These are phyloP conservation scores for Kuraishia hungarica DNA, from an alignment of 805 yeast species.

Conservation along the genomic window DNA sequence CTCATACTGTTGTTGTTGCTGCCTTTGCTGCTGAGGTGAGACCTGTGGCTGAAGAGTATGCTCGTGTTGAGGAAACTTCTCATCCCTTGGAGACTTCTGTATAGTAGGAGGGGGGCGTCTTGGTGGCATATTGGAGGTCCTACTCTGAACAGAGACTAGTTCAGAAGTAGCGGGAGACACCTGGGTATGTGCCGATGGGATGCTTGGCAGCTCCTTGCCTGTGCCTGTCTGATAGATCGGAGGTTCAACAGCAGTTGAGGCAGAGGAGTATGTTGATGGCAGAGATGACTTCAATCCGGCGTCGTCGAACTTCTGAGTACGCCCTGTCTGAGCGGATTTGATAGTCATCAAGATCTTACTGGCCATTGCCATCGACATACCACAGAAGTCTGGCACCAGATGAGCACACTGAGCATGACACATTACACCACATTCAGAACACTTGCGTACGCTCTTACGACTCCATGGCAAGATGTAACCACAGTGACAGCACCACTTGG, in stretches of 20 bases:
- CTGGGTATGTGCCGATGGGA: slow-evolving; percentile 1
- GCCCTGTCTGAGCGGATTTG: slow-evolving; percentile 2
- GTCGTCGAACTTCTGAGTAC: neutral
- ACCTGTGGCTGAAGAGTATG: slow-evolving; percentile 11
- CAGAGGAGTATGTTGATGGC: neutral
- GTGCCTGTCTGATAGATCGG: too few relatives aligned
- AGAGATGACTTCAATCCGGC: neutral
- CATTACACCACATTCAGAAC: slow-evolving; percentile 90
- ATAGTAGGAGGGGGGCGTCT: neutral
- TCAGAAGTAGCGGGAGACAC: neutral
- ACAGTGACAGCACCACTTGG: slow-evolving; percentile 99
- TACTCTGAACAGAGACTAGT: neutral
- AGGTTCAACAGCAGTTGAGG: slow-evolving; percentile 5
- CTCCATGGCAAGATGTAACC: slow-evolving; percentile 97
- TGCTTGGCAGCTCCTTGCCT: slow-evolving; percentile 16
- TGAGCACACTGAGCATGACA: slow-evolving; percentile 92
- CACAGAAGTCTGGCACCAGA: slow-evolving; percentile 96
- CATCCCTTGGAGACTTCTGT: neutral
- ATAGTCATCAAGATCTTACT: slow-evolving; percentile 81
- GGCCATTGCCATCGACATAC: slow-evolving; percentile 97
- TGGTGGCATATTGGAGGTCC: neutral
- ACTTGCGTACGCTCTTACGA: slow-evolving; percentile 82
- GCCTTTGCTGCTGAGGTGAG: slow-evolving; percentile 3
- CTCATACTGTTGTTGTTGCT: slow-evolving; percentile 9
- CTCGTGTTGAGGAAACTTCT: slow-evolving; percentile 7